These are phyloP conservation scores for Russula foetens DNA, from an alignment of 768 basidiomycete species.

Conservation along the genomic window DNA sequence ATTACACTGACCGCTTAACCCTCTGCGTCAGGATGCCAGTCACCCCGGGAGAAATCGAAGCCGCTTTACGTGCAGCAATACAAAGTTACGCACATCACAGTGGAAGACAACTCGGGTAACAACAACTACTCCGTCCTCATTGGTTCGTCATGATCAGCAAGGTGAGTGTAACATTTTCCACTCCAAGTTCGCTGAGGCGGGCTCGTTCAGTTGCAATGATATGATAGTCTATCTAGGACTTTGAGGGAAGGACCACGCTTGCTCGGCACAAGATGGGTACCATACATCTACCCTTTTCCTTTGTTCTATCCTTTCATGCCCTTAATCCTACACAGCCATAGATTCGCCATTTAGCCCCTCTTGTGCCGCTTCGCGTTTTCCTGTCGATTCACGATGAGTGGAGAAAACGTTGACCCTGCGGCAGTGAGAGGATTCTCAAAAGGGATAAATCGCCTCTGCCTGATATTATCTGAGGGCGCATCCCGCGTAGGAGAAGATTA, in stretches of 20 bases:
- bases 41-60: conserved; percentile 45
- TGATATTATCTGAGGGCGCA: neutral
- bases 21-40: no score
- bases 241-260: conserved; percentile 77
- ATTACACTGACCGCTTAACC: no score
- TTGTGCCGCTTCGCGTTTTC: no score
- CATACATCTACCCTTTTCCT: neutral
- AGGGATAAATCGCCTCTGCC: conserved; percentile 13
- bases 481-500: neutral
- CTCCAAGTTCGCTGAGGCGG: neutral
- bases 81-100: conserved; percentile 60
- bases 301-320: no score
- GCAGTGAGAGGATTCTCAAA: conserved; percentile 49
- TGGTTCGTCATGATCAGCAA: no score
- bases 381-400: no score
- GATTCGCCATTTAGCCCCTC: no score
- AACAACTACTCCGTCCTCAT: conserved; percentile 67
- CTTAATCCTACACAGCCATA: no score
- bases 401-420: conserved; percentile 70
- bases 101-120: conserved; percentile 70
- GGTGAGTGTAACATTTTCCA: conserved; percentile 29
- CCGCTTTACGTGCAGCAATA: conserved; percentile 53
- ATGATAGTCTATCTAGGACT: conserved; percentile 38
- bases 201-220: no score
- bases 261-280: conserved; percentile 62